These are phyloP conservation scores for Umbelopsis vinacea DNA, from an alignment of 192 early-diverging fungal species.

Conservation along the genomic window DNA sequence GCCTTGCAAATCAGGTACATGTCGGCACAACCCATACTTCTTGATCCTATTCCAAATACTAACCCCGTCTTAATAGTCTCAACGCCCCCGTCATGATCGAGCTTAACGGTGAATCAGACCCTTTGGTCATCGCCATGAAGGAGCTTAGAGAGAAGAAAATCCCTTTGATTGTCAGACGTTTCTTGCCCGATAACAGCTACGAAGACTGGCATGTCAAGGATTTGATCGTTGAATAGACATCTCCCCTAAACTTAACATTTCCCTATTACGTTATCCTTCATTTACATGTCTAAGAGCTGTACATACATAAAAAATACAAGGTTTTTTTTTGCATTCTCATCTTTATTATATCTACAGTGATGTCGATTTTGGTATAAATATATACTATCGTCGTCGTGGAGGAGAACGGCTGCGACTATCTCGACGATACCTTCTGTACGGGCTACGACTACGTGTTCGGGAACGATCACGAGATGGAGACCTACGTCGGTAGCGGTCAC, in stretches of 20 bases:
- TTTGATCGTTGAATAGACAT: constrained; percentile 73
- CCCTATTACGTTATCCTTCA: neutral
- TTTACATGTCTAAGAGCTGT: constrained; percentile 20
- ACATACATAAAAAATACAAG: neutral
- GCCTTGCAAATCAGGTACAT: constrained; percentile 89
- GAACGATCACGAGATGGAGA: neutral
- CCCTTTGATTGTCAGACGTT: constrained; percentile 90
- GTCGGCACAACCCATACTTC: neutral
- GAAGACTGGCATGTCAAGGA: constrained; percentile 96
- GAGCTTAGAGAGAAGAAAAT: constrained; percentile 93
- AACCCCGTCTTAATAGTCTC: constrained; percentile 63
- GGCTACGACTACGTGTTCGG: neutral
- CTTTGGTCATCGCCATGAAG: constrained; percentile 92
- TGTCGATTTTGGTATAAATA: neutral
- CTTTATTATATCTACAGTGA: neutral
- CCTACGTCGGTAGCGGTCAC: neutral
- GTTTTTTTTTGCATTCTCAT: too few species aligned
- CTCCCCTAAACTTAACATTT: neutral
- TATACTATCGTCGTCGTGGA: neutral
- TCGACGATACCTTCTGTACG: neutral
- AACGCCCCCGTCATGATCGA: constrained; percentile 99
- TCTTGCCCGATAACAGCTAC: constrained; percentile 90
- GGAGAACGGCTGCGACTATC: constrained; percentile 1
- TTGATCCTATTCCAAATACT: neutral
- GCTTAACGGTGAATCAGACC: constrained; percentile 91